Evolutionary conservation across 176 grass and related monocot genomes (phyloP).

Genomic region (Secale cereale): DNA sequence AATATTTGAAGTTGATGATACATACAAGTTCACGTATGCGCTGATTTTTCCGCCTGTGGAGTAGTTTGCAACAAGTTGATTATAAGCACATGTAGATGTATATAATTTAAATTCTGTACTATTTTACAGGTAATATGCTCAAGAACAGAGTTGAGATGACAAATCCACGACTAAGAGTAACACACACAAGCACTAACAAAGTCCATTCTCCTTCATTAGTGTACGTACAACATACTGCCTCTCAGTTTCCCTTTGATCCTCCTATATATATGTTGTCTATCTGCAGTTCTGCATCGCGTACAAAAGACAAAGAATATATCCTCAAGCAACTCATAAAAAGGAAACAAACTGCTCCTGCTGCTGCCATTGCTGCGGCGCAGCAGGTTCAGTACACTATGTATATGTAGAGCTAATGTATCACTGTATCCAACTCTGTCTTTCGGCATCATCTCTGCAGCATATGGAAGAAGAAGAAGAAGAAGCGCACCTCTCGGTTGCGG

Average conservation of each 20-base stretch:
- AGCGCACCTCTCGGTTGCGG: background rate
- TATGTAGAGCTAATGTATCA: conserved; percentile 22
- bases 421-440: conserved; percentile 23
- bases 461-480: background rate
- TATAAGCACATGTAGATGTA: background rate
- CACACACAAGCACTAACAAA: background rate
- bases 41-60: too few species aligned
- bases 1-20: too few species aligned
- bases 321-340: conserved; percentile 12
- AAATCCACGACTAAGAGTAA: background rate
- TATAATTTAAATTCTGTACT: background rate
- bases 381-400: conserved; percentile 29
- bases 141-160: background rate
- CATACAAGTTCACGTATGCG: too few species aligned
- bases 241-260: background rate
- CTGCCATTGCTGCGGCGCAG: conserved; percentile 4
- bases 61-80: background rate
- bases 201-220: conserved; percentile 22
- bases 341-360: conserved; percentile 7
- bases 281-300: conserved; percentile 22
- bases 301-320: conserved; percentile 22
- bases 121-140: background rate
- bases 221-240: conserved; percentile 4
- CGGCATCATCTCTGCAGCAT: background rate
- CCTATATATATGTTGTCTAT: conserved; percentile 19